These are phyloP conservation scores for Komagataea norvegica DNA, from an alignment of 1,139 yeast genomes.

Conservation along the genomic window DNA sequence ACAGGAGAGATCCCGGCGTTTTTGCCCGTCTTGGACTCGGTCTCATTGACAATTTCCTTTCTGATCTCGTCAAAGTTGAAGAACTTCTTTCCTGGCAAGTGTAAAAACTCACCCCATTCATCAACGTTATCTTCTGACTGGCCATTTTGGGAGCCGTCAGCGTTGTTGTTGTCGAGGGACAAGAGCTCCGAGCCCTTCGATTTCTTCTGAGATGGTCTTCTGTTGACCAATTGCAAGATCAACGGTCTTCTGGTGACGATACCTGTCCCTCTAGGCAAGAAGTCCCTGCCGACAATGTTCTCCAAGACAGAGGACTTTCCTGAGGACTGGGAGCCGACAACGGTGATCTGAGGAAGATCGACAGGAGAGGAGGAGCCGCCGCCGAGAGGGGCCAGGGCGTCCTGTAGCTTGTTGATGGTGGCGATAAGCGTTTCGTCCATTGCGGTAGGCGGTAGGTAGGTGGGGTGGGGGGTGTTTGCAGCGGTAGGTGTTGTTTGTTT, in stretches of 20 bases:
- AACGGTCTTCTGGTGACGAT: conserved; percentile 93
- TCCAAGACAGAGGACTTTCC: conserved; percentile 94
- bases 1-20: conserved; percentile 88
- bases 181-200: conserved; percentile 33
- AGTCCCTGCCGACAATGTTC: conserved; percentile 92
- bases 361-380: conserved; percentile 80
- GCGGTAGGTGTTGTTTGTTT: conserved; percentile 1
- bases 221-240: conserved; percentile 74
- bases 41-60: conserved; percentile 85
- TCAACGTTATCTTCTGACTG: conserved; percentile 72
- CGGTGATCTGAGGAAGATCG: conserved; percentile 94
- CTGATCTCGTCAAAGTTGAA: conserved; percentile 89
- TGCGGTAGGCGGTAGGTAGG: too few relatives aligned
- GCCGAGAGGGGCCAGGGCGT: conserved; percentile 91
- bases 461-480: neutral
- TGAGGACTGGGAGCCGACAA: conserved; percentile 92
- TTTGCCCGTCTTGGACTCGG: conserved; percentile 90
- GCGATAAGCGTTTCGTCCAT: conserved; percentile 92
- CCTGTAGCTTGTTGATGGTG: conserved; percentile 89
- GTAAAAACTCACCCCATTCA: conserved; percentile 98
- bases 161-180: conserved; percentile 29
- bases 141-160: conserved; percentile 17
- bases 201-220: conserved; percentile 39
- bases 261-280: conserved; percentile 93
- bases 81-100: conserved; percentile 83